phyloP scores from a whole-genome alignment of 306 rosid genomes.

The Casuarina cunninghamiana region DNA sequence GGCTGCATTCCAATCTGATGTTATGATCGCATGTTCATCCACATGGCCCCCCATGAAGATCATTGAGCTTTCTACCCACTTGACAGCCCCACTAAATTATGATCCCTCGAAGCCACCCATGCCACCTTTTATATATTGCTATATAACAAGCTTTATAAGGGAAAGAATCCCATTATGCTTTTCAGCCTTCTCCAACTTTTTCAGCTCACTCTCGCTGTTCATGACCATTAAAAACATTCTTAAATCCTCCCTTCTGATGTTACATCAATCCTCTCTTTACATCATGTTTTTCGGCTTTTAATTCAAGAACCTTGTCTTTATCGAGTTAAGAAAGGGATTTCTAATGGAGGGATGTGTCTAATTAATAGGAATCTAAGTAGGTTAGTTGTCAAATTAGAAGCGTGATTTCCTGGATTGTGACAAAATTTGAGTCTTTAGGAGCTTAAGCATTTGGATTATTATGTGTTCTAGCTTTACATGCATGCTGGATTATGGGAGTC shows the following conservation, averaged over 20 bases:
- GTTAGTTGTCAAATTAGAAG: constrained; percentile 13
- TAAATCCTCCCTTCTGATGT: not conserved
- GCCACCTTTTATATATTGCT: constrained; percentile 15
- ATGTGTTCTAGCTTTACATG: not conserved
- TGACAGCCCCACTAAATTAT: constrained; percentile 28
- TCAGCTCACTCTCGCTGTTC: not conserved
- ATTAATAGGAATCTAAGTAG: not conserved
- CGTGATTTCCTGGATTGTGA: not conserved
- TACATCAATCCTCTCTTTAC: not conserved
- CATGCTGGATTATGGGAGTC: constrained; percentile 21
- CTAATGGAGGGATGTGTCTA: not conserved
- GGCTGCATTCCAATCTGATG: constrained; percentile 23
- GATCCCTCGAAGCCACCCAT: constrained; percentile 28
- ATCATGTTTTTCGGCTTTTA: not conserved
- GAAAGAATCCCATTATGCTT: not conserved
- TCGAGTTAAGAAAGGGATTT: not conserved
- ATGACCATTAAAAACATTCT: not conserved
- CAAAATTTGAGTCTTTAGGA: constrained; percentile 1
- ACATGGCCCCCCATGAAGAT: constrained; percentile 45
- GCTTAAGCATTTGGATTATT: constrained; percentile 19
- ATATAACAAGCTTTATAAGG: not conserved
- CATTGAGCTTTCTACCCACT: constrained; percentile 33
- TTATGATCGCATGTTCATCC: constrained; percentile 36
- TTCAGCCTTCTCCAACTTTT: not conserved
- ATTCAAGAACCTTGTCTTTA: not conserved